Base-by-base conservation (phyloP, 2,329 filamentous ascomycete species). In the Metarhizium sp. region DNA sequence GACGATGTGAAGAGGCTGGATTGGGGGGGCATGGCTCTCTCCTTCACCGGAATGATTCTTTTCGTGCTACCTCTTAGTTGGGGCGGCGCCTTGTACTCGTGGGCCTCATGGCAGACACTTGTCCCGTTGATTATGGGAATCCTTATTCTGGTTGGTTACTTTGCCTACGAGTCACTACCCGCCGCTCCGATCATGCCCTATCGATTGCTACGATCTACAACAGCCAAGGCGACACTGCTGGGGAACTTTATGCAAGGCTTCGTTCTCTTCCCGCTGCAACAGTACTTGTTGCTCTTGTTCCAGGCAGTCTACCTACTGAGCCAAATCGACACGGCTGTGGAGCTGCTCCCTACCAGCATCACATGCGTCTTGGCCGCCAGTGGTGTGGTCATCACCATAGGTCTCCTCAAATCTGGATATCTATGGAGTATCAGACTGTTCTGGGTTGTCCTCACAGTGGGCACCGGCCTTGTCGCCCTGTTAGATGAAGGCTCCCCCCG, bases 61-160 rank as follows among this genome's bases (percentile, higher is more conserved):
- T 64, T 69, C 20, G 57, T 59, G 1, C 45, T 71, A 14, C 68
- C 69, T 0, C 54, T 72, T 64, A 70, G 66, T 53, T 71, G 69
- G 69, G 69, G 64, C 1, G 66, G 63, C 6, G 46, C 63, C 7
- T 36, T 71, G 38, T 72, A 65, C 52, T 56, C 69, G 2, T 71
- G 69, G 69, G 50, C 53, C 1, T 68, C 67, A 0, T 71, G 64
- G 61, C 52, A 60, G 40, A 71, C 69, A 1, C 57, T 72, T 5
- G 50, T 72, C 4, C 69, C 69, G 0, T 46, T 72, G 7, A 29
- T 69, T 14, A 48, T 69, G 4, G 69, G 70, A 4, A 48, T 61
- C 3, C 46, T 62, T 6, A 34, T 67, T 2, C 61, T 71, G 6
- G 57, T 60, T 7, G 49, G 52, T 2, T 71, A 71, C 50, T 62